phyloP scores from a whole-genome alignment of 1,139 yeast species.

The Saccharomyces hybrid region DNA sequence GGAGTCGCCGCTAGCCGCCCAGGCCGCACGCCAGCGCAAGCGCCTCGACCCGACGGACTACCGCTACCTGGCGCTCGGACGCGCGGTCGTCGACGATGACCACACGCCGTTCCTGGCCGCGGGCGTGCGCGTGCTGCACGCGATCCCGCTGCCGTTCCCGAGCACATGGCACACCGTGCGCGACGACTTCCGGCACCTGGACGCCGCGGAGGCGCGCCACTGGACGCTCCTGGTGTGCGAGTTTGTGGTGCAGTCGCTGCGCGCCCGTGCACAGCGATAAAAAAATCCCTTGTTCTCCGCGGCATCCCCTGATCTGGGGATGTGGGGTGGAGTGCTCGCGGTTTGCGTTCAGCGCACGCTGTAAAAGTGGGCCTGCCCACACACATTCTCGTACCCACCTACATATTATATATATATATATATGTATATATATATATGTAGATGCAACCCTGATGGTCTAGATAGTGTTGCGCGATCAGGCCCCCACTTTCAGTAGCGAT shows the following conservation, averaged over 20 bases:
- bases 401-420: too few species aligned
- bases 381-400: not conserved
- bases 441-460: not conserved
- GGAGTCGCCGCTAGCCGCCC: slow-evolving; percentile 1
- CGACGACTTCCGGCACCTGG: slow-evolving; percentile 31
- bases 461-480: not conserved
- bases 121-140: slow-evolving; percentile 44
- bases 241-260: slow-evolving; percentile 10
- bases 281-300: not conserved
- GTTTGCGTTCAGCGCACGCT: not conserved
- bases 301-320: not conserved
- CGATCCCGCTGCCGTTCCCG: slow-evolving; percentile 47
- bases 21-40: slow-evolving; percentile 5
- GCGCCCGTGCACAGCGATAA: not conserved
- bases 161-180: slow-evolving; percentile 42
- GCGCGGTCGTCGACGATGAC: slow-evolving; percentile 42
- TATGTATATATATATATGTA: not conserved
- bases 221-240: slow-evolving; percentile 28
- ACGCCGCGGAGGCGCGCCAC: slow-evolving; percentile 21
- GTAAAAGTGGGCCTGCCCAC: not conserved
- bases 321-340: not conserved
- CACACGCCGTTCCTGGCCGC: slow-evolving; percentile 43
- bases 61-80: slow-evolving; percentile 16
- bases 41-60: slow-evolving; percentile 18
- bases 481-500: not conserved